These are phyloP conservation scores for Handroanthus guayacan DNA, from an alignment of 257 asterid species.

Conservation along the genomic window DNA sequence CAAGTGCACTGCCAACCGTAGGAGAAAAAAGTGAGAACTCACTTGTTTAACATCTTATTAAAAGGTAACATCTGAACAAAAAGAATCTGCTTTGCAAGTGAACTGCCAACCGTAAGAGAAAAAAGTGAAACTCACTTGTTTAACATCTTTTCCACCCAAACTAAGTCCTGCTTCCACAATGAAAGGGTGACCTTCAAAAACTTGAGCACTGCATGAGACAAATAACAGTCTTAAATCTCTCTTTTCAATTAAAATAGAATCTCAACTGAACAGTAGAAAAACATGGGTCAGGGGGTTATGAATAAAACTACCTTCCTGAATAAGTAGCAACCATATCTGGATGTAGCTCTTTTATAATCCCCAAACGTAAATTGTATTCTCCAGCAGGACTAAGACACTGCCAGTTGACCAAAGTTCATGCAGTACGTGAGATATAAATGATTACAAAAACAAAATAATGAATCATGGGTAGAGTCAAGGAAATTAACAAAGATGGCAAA, in stretches of 20 bases:
- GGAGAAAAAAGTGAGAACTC: conserved; percentile 1
- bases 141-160: conserved; percentile 91
- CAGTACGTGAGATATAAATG: conserved; percentile 30
- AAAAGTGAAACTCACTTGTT: conserved; percentile 64
- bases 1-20: conserved; percentile 2
- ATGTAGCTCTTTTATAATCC: conserved; percentile 88
- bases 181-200: conserved; percentile 96
- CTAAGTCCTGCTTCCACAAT: conserved; percentile 95
- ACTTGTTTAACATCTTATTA: not conserved
- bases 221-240: conserved; percentile 19
- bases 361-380: conserved; percentile 86
- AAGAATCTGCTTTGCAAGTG: not conserved
- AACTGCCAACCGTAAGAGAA: conserved; percentile 5
- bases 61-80: not conserved
- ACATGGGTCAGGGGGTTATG: not conserved
- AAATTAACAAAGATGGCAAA: conserved; percentile 5
- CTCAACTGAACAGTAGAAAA: conserved; percentile 7
- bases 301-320: conserved; percentile 77
- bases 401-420: conserved; percentile 35
- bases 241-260: conserved; percentile 27
- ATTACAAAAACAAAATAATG: not conserved
- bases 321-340: conserved; percentile 97
- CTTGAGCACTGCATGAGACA: conserved; percentile 74
- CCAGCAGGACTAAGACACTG: conserved; percentile 98
- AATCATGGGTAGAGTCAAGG: not conserved